A percentile compares a stretch with the other conserved stretches of the same genome.
These are phyloP conservation scores for Candida chauliodis DNA, from an alignment of 805 yeast genomes.

Conservation along the genomic window DNA sequence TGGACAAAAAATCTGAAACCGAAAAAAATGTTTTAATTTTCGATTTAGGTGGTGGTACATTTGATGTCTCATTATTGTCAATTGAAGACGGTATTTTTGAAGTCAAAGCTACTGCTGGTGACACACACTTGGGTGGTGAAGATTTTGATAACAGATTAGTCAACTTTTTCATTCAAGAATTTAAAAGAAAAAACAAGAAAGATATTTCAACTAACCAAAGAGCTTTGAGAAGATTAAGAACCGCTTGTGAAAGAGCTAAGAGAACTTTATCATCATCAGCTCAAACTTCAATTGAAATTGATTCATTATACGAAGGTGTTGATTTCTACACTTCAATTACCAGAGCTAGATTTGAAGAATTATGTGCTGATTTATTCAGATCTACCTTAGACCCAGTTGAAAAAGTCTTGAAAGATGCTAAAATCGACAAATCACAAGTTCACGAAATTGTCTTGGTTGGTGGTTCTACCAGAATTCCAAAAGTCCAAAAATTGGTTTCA, in stretches of 20 bases:
- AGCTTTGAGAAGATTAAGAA: conserved; percentile 97
- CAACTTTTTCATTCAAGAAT: conserved; percentile 88
- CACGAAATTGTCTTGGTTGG: conserved; percentile 94
- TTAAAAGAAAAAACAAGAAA: conserved; percentile 97
- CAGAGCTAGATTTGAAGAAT: conserved; percentile 96
- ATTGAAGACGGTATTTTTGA: conserved; percentile 48
- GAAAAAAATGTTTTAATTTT: conserved; percentile 61
- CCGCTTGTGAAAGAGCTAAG: conserved; percentile 99
- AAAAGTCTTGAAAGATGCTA: conserved; percentile 87
- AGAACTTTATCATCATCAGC: conserved; percentile 96
- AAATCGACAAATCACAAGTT: conserved; percentile 84
- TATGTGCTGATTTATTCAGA: conserved; percentile 91
- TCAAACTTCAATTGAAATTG: conserved; percentile 92
- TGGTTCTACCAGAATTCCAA: conserved; percentile 98
- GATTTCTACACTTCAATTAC: conserved; percentile 96
- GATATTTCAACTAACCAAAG: conserved; percentile 91
- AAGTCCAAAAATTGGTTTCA: conserved; percentile 90
- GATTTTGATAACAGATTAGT: conserved; percentile 97
- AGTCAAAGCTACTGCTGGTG: conserved; percentile 50
- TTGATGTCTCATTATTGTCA: conserved; percentile 44
- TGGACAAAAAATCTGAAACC: conserved; percentile 52
- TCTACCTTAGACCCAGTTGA: conserved; percentile 93
- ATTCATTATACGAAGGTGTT: conserved; percentile 89
- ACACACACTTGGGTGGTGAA: conserved; percentile 80
- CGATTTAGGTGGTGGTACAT: too few relatives aligned